Evolutionary conservation across 2,329 filamentous ascomycete species (phyloP).

Genomic region (Albifimbria verrucaria): DNA sequence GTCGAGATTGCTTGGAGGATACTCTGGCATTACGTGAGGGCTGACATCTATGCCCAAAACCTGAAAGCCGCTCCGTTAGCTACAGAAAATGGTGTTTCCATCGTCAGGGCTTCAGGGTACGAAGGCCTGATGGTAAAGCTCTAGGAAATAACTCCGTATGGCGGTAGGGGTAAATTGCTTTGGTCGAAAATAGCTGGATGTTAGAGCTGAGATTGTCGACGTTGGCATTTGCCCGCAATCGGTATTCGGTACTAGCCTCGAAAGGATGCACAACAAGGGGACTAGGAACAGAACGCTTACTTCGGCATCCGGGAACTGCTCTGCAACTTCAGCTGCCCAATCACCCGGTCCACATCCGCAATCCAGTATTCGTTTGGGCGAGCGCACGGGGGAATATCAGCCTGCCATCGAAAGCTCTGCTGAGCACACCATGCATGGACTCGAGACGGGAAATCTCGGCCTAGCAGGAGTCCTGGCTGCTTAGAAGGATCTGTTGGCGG

Average conservation of each 20-base stretch:
- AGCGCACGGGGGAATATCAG: constrained; percentile 66
- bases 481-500: constrained; percentile 3
- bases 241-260: background rate
- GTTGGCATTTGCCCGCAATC: too few species aligned
- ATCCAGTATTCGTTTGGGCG: constrained; percentile 61
- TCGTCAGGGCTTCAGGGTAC: too few species aligned
- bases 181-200: too few species aligned
- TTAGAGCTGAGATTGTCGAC: too few species aligned
- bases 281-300: constrained; percentile 47
- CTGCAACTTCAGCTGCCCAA: constrained; percentile 69
- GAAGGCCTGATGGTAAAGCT: background rate
- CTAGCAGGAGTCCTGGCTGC: constrained; percentile 35
- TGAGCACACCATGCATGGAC: constrained; percentile 60
- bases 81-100: too few species aligned
- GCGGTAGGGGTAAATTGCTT: background rate
- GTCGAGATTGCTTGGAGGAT: constrained; percentile 62
- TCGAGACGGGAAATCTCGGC: constrained; percentile 65
- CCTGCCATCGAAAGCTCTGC: constrained; percentile 61
- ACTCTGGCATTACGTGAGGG: constrained; percentile 65
- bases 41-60: constrained; percentile 70
- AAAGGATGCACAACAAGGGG: too few species aligned
- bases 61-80: constrained; percentile 34
- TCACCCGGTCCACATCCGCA: constrained; percentile 69
- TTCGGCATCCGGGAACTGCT: constrained; percentile 60
- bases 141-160: background rate